Conservation (phyloP, 768 basidiomycete species). For the Suillus decipiens region DNA sequence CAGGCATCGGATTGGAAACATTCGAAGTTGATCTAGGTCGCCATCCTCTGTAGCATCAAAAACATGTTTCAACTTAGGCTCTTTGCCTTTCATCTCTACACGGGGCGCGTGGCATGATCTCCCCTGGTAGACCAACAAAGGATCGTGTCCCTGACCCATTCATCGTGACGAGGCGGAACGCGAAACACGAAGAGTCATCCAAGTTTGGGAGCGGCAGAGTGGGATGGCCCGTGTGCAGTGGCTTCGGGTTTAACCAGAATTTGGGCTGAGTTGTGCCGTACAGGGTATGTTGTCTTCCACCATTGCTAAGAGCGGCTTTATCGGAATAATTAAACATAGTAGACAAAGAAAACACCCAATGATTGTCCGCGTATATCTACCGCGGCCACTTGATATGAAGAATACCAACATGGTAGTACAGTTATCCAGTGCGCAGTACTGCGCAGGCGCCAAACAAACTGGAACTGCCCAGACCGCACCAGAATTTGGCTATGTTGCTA, state of each 20-base stretch:
- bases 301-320: not conserved
- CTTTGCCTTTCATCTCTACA: not conserved
- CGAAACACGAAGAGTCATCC: slow-evolving; percentile 28
- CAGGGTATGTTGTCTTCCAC: not conserved
- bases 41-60: not conserved
- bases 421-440: not conserved
- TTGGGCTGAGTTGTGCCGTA: not conserved
- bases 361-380: not conserved
- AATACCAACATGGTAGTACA: not conserved
- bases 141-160: not conserved
- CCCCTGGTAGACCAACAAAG: not conserved
- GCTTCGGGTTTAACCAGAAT: slow-evolving; percentile 60
- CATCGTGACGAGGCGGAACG: not conserved
- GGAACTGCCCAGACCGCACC: not conserved
- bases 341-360: not conserved
- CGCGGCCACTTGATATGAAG: not conserved
- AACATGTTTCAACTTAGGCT: not conserved
- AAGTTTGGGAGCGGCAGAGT: slow-evolving; percentile 50
- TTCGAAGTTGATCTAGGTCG: not conserved
- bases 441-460: not conserved
- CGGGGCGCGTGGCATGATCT: not conserved
- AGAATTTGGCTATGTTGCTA: not conserved
- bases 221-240: slow-evolving; percentile 73
- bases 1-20: not conserved
- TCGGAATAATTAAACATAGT: not conserved